A percentile compares a stretch with the other conserved stretches of the same genome.
Conservation (phyloP, 2,329 filamentous ascomycete genomes). For the Alternaria incomplexa region DNA sequence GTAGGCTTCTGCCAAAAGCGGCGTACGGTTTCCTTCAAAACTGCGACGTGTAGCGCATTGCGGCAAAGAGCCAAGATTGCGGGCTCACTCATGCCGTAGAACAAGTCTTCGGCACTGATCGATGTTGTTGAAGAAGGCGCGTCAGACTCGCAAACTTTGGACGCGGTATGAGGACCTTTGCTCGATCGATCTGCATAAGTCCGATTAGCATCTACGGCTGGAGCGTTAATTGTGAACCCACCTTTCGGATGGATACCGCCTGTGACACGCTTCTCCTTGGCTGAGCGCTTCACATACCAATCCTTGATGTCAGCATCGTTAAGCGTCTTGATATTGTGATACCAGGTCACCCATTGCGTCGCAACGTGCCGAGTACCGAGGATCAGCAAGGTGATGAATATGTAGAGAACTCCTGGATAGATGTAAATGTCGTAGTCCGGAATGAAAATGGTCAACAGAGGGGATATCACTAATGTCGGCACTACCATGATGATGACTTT, state of each 20-base stretch:
- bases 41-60: conserved; percentile 53
- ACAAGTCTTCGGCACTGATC: conserved; percentile 43
- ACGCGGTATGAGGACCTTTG: conserved; percentile 31
- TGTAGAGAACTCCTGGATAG: conserved; percentile 62
- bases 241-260: conserved; percentile 4
- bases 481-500: conserved; percentile 62
- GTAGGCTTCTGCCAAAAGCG: conserved; percentile 52
- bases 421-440: conserved; percentile 61
- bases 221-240: conserved; percentile 11
- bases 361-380: conserved; percentile 61
- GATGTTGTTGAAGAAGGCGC: conserved; percentile 38
- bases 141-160: conserved; percentile 32
- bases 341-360: conserved; percentile 66
- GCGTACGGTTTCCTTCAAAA: conserved; percentile 54
- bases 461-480: conserved; percentile 63
- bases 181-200: conserved; percentile 22
- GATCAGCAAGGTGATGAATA: conserved; percentile 60
- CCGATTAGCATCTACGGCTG: conserved; percentile 1
- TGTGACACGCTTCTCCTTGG: conserved; percentile 16
- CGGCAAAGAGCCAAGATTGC: conserved; percentile 57
- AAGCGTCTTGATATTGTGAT: conserved; percentile 56
- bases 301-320: conserved; percentile 58
- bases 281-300: conserved; percentile 54
- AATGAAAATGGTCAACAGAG: conserved; percentile 61
- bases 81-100: conserved; percentile 55